Evolutionary conservation across 345 rosid genomes (phyloP), one percentile per base, ranked within the genome.

Genomic region (Aegle marmelos): DNA sequence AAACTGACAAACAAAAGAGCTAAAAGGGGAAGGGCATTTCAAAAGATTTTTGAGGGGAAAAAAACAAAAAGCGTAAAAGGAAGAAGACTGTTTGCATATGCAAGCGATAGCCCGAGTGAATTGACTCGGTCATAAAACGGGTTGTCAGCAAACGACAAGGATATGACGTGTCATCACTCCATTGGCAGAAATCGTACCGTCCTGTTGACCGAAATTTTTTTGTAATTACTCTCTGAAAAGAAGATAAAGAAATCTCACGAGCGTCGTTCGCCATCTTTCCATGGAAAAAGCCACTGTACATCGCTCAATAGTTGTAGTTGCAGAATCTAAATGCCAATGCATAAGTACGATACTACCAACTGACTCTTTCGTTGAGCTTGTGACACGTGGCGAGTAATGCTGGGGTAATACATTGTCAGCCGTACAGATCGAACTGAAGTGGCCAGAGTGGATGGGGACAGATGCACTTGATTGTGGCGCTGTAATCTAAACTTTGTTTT

Each of bases 401-500:
- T 2, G 10, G 2, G 6, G 2, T 8, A 9, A 16, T 11, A 31
- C 39, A 19, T 27, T 19, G 11, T 61, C 58, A 61, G 58, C 58
- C 69, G 8, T 6, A 27, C 28, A 22, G 36, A 48, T 48, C 17
- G 31, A 0, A 14, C 7, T 8, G 8, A 1, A 13, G 68, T 27
- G 68, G 61, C n/a, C 13, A 50, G 24, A 34, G 33, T 33, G 24
- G 19, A 31, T 73, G 22, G 25, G 16, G 61, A 62, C 69, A 10
- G 34, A 16, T 22, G 78, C 71, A 75, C 48, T 58, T 14, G 53
- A 75, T 75, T 4, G 19, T 24, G 50, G 61, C 70, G 58, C 71
- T 34, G 6, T 31, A 33, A 34, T 75, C 72, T 65, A 50, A 75
- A 71, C 50, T n/a, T 48, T 30, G 50, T 5, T 19, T 41, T 75